A percentile compares a stretch with the other conserved stretches of the same genome.
phyloP scores from a whole-genome alignment of 352 stramenopile species.

The Globisporangium irregulare region DNA sequence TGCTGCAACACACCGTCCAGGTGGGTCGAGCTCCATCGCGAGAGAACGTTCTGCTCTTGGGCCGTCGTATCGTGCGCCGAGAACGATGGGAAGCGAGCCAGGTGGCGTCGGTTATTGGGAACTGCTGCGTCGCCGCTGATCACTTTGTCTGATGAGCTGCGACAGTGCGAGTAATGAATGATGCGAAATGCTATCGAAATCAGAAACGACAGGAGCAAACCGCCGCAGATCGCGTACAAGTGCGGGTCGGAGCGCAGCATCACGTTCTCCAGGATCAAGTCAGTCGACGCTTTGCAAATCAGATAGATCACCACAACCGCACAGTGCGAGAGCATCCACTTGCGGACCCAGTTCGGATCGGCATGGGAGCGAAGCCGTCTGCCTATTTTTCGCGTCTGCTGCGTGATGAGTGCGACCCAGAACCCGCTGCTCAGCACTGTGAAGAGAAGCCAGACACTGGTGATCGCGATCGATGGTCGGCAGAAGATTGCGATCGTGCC shows the following conservation, averaged over 20 bases:
- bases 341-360: slow-evolving; percentile 24
- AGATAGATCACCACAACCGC: slow-evolving; percentile 29
- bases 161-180: slow-evolving; percentile 12
- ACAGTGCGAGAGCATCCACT: slow-evolving; percentile 21
- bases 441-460: slow-evolving; percentile 30
- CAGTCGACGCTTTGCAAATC: slow-evolving; percentile 23
- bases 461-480: slow-evolving; percentile 28
- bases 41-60: slow-evolving; percentile 1
- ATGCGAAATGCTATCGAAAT: slow-evolving; percentile 27
- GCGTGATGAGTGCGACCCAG: slow-evolving; percentile 34
- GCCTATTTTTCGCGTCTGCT: slow-evolving; percentile 27
- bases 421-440: slow-evolving; percentile 38
- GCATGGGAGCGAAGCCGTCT: slow-evolving; percentile 25
- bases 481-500: slow-evolving; percentile 37
- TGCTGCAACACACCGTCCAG: slow-evolving; percentile 8
- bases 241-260: slow-evolving; percentile 34
- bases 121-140: not conserved
- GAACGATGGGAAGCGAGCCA: slow-evolving; percentile 1
- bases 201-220: slow-evolving; percentile 24
- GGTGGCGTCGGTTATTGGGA: not conserved
- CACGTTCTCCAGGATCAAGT: slow-evolving; percentile 26
- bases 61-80: not conserved
- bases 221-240: slow-evolving; percentile 36
- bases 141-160: not conserved
- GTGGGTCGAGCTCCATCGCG: slow-evolving; percentile 2